Evolutionary conservation across 2,329 filamentous ascomycete species (phyloP).

Genomic region (Nannizzia gypsea): DNA sequence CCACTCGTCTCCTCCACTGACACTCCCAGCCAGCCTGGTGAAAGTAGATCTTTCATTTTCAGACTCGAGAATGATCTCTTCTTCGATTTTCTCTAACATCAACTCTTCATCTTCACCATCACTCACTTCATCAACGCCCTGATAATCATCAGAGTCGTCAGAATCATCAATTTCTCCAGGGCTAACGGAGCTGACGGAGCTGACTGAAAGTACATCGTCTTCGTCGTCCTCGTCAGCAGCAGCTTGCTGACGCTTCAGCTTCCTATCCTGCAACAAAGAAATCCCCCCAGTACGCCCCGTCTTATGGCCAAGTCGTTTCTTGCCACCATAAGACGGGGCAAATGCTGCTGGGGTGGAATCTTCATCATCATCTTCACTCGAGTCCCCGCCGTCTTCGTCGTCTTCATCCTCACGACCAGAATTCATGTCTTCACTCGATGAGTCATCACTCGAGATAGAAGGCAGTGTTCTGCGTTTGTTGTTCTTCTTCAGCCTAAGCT

Average conservation of each 20-base stretch:
- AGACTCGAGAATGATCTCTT: conserved; percentile 54
- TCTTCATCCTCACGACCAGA: conserved; percentile 20
- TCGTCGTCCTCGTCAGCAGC: conserved; percentile 3
- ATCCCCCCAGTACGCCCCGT: conserved; percentile 27
- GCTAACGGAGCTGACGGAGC: conserved; percentile 13
- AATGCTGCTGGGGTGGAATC: conserved; percentile 31
- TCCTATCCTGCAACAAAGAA: conserved; percentile 22
- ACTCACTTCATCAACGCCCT: conserved; percentile 65
- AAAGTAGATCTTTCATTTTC: conserved; percentile 24
- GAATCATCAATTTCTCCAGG: conserved; percentile 8
- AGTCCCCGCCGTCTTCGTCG: conserved; percentile 21
- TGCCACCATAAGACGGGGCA: conserved; percentile 33
- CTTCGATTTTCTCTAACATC: conserved; percentile 65
- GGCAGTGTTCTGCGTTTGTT: conserved; percentile 17
- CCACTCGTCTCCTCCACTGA: conserved; percentile 33
- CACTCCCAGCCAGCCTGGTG: conserved; percentile 16
- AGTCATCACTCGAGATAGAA: conserved; percentile 20
- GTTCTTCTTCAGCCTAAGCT: conserved; percentile 7
- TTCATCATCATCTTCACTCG: conserved; percentile 28
- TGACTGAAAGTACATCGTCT: conserved; percentile 5
- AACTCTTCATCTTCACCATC: conserved; percentile 72
- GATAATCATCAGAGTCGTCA: conserved; percentile 41
- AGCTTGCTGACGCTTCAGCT: conserved; percentile 20
- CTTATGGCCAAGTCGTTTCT: conserved; percentile 27
- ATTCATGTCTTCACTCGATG: conserved; percentile 31